These are phyloP conservation scores for Wickerhamomyces subpelliculosus DNA, from an alignment of 805 yeast genomes.

Conservation along the genomic window DNA sequence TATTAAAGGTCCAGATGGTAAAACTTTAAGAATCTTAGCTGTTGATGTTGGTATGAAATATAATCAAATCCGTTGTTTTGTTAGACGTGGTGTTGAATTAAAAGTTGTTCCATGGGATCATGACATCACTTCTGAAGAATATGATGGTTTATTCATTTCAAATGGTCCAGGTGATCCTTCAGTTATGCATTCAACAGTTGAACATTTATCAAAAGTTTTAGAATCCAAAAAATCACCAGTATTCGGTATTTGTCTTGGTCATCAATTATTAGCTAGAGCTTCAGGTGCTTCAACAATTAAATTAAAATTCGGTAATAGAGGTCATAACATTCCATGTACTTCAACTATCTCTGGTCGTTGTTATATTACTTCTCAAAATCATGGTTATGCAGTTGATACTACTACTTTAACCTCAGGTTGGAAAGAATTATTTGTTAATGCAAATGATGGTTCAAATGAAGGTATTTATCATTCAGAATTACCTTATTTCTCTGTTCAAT, in stretches of 20 bases:
- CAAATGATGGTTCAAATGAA: constrained; percentile 96
- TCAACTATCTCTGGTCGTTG: constrained; percentile 88
- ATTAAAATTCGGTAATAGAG: constrained; percentile 97
- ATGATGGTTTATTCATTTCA: constrained; percentile 92
- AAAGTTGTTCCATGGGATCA: constrained; percentile 95
- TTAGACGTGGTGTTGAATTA: constrained; percentile 92
- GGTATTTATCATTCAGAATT: constrained; percentile 87
- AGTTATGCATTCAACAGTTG: constrained; percentile 63
- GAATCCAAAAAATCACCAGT: constrained; percentile 73
- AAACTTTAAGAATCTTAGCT: constrained; percentile 75
- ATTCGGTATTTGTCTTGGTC: constrained; percentile 98
- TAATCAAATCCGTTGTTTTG: constrained; percentile 96
- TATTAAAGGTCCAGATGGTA: constrained; percentile 63
- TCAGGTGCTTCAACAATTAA: constrained; percentile 90
- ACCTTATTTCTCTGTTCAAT: constrained; percentile 96
- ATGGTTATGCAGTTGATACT: constrained; percentile 95
- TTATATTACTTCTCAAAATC: constrained; percentile 98
- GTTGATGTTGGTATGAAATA: constrained; percentile 97
- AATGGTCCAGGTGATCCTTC: constrained; percentile 99
- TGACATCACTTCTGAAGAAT: constrained; percentile 71
- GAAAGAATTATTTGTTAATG: constrained; percentile 91
- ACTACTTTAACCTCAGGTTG: constrained; percentile 69
- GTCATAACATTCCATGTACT: constrained; percentile 96
- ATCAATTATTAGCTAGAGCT: constrained; percentile 92
- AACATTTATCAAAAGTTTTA: constrained; percentile 50